These are phyloP conservation scores for Striga asiatica DNA, from an alignment of 257 asterid species.

Conservation along the genomic window DNA sequence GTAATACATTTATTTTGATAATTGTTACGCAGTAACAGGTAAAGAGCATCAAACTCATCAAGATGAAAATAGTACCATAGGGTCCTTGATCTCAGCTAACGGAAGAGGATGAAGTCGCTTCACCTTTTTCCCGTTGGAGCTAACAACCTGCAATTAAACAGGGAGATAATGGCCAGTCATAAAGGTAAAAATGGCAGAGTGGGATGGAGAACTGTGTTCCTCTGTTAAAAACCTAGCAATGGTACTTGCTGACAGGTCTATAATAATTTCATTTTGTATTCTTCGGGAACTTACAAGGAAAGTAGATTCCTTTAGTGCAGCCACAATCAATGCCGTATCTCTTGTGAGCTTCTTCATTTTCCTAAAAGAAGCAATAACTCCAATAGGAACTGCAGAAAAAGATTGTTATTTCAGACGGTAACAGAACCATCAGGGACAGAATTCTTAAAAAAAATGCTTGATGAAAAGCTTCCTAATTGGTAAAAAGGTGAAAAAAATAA, in stretches of 20 bases:
- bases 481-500: too few species aligned
- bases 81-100: slow-evolving; percentile 55
- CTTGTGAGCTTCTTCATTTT: slow-evolving; percentile 79
- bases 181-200: background rate
- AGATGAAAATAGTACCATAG: slow-evolving; percentile 41
- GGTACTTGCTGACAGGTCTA: background rate
- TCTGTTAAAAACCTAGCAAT: background rate
- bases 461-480: too few species aligned
- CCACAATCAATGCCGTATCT: slow-evolving; percentile 50
- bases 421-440: background rate
- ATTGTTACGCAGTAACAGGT: background rate
- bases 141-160: slow-evolving; percentile 56
- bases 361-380: slow-evolving; percentile 73
- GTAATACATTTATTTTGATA: background rate
- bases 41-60: slow-evolving; percentile 6
- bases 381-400: slow-evolving; percentile 72
- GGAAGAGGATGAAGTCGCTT: slow-evolving; percentile 74
- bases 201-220: background rate
- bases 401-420: slow-evolving; percentile 16
- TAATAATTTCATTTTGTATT: background rate
- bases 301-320: slow-evolving; percentile 72
- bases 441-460: too few species aligned
- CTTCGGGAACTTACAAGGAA: slow-evolving; percentile 51
- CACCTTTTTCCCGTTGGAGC: slow-evolving; percentile 71
- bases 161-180: slow-evolving; percentile 15